Conservation (phyloP, 306 rosid genomes). For the Rubus idaeus region DNA sequence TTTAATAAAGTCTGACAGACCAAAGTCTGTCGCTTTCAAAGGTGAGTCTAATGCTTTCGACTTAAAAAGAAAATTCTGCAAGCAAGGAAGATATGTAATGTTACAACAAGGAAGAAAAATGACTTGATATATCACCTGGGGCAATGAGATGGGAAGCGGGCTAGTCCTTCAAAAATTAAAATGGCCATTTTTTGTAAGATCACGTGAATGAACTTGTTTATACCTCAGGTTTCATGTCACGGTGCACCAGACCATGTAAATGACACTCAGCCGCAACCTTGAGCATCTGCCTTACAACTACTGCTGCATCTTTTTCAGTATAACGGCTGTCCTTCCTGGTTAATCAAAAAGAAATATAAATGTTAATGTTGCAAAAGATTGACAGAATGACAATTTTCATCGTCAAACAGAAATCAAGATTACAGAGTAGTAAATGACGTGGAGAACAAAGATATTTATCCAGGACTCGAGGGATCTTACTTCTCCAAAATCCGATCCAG, state of each 20-base stretch:
- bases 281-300: slow-evolving; percentile 95
- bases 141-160: background rate
- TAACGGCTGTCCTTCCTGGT: slow-evolving; percentile 97
- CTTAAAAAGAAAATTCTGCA: slow-evolving; percentile 93
- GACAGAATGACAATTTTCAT: slow-evolving; percentile 15
- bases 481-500: slow-evolving; percentile 91
- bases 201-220: slow-evolving; percentile 14
- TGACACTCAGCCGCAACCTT: slow-evolving; percentile 98
- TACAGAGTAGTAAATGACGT: slow-evolving; percentile 11
- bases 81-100: slow-evolving; percentile 24
- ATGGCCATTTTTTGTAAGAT: background rate
- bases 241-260: slow-evolving; percentile 96
- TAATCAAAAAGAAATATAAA: slow-evolving; percentile 30
- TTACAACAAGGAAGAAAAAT: slow-evolving; percentile 25
- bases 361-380: slow-evolving; percentile 15
- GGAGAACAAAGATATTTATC: slow-evolving; percentile 12
- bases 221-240: slow-evolving; percentile 99
- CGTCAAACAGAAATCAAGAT: slow-evolving; percentile 12
- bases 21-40: slow-evolving; percentile 96
- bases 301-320: slow-evolving; percentile 94
- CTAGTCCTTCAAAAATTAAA: background rate
- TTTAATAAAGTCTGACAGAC: slow-evolving; percentile 94
- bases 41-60: slow-evolving; percentile 65
- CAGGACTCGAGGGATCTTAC: slow-evolving; percentile 52
- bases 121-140: slow-evolving; percentile 8